phyloP scores from a whole-genome alignment of 2,329 filamentous ascomycete genomes.

The Ramularia endophylla region DNA sequence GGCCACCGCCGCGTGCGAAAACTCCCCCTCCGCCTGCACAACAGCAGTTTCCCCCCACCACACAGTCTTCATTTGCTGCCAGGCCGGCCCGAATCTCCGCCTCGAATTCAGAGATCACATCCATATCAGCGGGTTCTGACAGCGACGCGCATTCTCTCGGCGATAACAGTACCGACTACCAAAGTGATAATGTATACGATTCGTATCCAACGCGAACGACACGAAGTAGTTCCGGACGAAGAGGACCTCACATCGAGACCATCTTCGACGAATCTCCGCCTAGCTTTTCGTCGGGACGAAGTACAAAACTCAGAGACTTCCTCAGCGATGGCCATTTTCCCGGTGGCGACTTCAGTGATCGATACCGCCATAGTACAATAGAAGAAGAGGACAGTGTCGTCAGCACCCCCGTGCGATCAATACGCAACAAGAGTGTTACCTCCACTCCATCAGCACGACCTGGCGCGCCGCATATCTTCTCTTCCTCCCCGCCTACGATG shows the following conservation, averaged over 20 bases:
- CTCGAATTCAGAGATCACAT: conserved; percentile 54
- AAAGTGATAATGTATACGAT: conserved; percentile 72
- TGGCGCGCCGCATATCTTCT: conserved; percentile 29
- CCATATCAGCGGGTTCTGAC: conserved; percentile 61
- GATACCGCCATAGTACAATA: conserved; percentile 40
- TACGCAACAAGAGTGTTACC: conserved; percentile 31
- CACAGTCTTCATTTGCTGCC: conserved; percentile 8
- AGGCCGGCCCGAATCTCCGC: conserved; percentile 45
- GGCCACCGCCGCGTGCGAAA: conserved; percentile 9
- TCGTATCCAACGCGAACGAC: conserved; percentile 67
- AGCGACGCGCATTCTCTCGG: conserved; percentile 63
- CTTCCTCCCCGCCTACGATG: conserved; percentile 42
- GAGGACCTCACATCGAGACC: conserved; percentile 66
- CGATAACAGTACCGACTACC: conserved; percentile 72
- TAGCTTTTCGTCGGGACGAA: conserved; percentile 28
- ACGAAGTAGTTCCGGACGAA: conserved; percentile 57
- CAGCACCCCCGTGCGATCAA: conserved; percentile 41
- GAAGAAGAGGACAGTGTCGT: conserved; percentile 46
- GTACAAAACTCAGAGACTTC: conserved; percentile 41
- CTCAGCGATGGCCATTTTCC: conserved; percentile 43
- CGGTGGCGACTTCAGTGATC: conserved; percentile 29
- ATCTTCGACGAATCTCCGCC: conserved; percentile 71
- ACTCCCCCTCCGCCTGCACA: conserved; percentile 13
- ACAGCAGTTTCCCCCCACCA: conserved; percentile 16
- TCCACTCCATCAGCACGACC: conserved; percentile 34